Percentiles rank a stretch among this genome's conserved stretches.
Evolutionary conservation across 169 alveolate species (phyloP).

Genomic region (Cryptosporidium tyzzeri): DNA sequence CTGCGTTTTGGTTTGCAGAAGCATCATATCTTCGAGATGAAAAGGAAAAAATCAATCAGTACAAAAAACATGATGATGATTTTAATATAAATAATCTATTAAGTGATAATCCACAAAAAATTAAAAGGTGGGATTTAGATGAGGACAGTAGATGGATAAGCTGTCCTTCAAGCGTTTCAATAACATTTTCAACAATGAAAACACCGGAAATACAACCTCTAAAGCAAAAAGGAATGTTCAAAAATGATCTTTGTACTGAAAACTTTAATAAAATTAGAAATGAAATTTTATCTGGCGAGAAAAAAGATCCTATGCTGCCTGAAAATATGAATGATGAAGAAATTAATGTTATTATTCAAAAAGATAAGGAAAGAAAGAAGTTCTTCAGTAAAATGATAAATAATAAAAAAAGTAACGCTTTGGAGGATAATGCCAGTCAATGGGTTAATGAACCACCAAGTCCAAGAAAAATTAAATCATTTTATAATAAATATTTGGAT

Average conservation of each 20-base stretch:
- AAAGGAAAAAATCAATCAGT: slow-evolving; percentile 9
- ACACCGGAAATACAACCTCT: slow-evolving; percentile 56
- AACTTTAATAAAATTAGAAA: neutral
- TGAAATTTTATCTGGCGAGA: neutral
- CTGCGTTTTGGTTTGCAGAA: slow-evolving; percentile 77
- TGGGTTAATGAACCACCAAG: slow-evolving; percentile 67
- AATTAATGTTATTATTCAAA: slow-evolving; percentile 7
- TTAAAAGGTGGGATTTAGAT: slow-evolving; percentile 42
- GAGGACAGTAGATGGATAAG: slow-evolving; percentile 73
- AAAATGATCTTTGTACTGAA: neutral
- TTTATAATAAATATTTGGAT: slow-evolving; percentile 42
- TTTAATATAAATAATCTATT: slow-evolving; percentile 3
- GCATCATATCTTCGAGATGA: slow-evolving; percentile 61
- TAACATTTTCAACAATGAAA: slow-evolving; percentile 62
- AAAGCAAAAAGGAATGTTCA: slow-evolving; percentile 35
- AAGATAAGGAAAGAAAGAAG: slow-evolving; percentile 17
- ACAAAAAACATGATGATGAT: slow-evolving; percentile 48
- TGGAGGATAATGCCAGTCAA: slow-evolving; percentile 10
- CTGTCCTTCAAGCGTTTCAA: slow-evolving; percentile 75
- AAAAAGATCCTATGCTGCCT: slow-evolving; percentile 64
- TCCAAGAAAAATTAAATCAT: slow-evolving; percentile 24
- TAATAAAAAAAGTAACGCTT: neutral
- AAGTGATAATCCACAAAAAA: slow-evolving; percentile 13
- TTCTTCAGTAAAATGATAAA: neutral
- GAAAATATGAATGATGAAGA: slow-evolving; percentile 43